Percentiles rank a stretch among this genome's conserved stretches.
These are phyloP conservation scores for Lycium barbarum DNA, from an alignment of 257 asterid genomes.

Conservation along the genomic window DNA sequence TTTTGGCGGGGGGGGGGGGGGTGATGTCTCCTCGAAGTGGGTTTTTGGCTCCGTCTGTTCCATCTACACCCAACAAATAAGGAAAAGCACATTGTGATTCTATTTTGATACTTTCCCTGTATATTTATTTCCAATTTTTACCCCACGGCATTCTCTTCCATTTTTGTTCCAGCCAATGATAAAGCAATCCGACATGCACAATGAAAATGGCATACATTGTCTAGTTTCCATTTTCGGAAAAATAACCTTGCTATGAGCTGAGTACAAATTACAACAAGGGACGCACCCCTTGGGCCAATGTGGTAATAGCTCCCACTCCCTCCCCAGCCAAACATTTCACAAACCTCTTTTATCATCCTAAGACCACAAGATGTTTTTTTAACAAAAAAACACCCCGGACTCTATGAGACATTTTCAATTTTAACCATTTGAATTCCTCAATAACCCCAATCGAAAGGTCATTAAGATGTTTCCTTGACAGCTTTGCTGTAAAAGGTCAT, in stretches of 20 bases:
- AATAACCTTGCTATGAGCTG: background rate
- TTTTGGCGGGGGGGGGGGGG: background rate
- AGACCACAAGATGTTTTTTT: background rate
- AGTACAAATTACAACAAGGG: background rate
- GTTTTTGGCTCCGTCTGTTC: background rate
- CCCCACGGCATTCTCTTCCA: background rate
- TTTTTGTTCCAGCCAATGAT: background rate
- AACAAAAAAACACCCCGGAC: background rate
- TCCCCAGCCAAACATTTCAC: slow-evolving; percentile 13
- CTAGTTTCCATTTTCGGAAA: slow-evolving; percentile 4
- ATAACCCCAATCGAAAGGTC: slow-evolving; percentile 7
- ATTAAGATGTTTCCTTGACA: background rate
- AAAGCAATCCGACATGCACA: background rate
- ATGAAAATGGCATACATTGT: background rate
- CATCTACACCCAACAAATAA: slow-evolving; percentile 7
- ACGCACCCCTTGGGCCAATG: background rate
- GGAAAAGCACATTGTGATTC: background rate
- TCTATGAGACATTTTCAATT: background rate
- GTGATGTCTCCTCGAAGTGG: background rate
- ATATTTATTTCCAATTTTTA: background rate
- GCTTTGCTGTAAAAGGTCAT: slow-evolving; percentile 8
- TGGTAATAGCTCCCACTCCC: background rate
- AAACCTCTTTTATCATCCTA: background rate
- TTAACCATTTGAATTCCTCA: background rate
- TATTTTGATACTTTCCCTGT: background rate